Base-by-base conservation (phyloP, 768 basidiomycete genomes). In the Leucogyrophana mollusca region DNA sequence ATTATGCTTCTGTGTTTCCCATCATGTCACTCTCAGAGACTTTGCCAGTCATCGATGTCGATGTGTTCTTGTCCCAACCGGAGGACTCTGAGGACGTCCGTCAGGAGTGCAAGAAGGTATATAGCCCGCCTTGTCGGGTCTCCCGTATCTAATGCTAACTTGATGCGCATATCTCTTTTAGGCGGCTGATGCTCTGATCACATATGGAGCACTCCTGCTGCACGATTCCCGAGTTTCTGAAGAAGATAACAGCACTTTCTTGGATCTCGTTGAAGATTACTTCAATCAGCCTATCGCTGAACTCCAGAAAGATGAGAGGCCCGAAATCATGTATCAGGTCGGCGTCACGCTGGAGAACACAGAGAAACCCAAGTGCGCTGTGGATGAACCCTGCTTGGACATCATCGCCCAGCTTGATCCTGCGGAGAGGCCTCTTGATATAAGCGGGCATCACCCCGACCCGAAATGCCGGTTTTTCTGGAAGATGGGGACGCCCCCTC, bases 281-380 rank as follows among this genome's bases (percentile, higher is more conserved):
- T 98, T 98, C 59, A 74, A 77, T 6, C 93, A 93, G 61, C 76
- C 84, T 0, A 59, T 73, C 25, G 67, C 69, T 2, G 73, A 71
- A 1, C 71, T 97, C 46, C 73, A 77, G 71, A 73, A 79, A 53
- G 94, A 97, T 52, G 85, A 90, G 60, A 80, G 83, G 14, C 90
- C 91, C 0, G 90, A 96, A 54, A 70, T 90, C 9, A 83, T 87
- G 45, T 97, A 92, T 65, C 94, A 97, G 67, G 84, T 92, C 34
- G 94, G 94, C 2, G 92, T 93, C 4, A 96, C 94, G 4, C 80
- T 95, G n/a, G 92, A 94, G 68, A 93, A 94, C 64, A 97, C 93
- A 2, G 94, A 96, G 70, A 92, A 90, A 57, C 87, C 87, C 30
- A 89, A 82, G 62, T 92, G 90, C 62, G 87, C 90, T 4, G 83